Base-by-base conservation (phyloP, 2,329 filamentous ascomycete genomes). In the Hirsutella minnesotensis region DNA sequence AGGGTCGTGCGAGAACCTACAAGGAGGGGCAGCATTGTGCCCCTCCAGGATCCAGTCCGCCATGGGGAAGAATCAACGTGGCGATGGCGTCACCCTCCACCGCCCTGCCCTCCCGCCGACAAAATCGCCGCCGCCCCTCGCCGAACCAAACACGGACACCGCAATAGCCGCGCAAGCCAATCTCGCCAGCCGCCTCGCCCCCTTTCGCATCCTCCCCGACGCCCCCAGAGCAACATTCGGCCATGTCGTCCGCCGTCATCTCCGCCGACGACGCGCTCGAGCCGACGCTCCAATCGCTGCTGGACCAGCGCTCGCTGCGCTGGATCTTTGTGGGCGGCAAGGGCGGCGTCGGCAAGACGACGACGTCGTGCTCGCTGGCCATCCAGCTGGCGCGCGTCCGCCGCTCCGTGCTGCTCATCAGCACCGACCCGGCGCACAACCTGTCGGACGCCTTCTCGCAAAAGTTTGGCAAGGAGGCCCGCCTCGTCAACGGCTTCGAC, bases 321-420 rank as follows among this genome's bases (percentile, higher is more conserved):
- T 98, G 92, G 92, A 94, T 98, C 67, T 98, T 98, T 58, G 92
- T 98, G 47, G 92, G 92, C 57, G 92, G 92, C 52, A 98, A 98
- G 69, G 92, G 92, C 58, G 92, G 92, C 61, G 92, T 98, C 38
- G 92, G 92, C 63, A 98, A 98, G 73, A 98, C 92, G 22, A 98
- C 92, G n/a, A 98, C 92, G 15, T 96, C 90, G 8, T 98, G 92
- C 69, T 95, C 90, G 9, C 83, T 98, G 51, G 92, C 92, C 50
- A 96, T 98, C 61, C 92, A 98, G 68, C 86, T 98, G 51, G 88
- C 92, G 56, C 88, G 84, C 66, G 87, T 88, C 55, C 87, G 92
- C 66, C 90, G 90, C 67, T 94, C 86, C 48, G 92, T 98, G 47
- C 79, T 98, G 45, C 83, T 98, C 62, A 98, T 98, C 69, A 95